These are phyloP conservation scores for Vaccinium corymbosum DNA, from an alignment of 148 eudicot genomes.

Conservation along the genomic window DNA sequence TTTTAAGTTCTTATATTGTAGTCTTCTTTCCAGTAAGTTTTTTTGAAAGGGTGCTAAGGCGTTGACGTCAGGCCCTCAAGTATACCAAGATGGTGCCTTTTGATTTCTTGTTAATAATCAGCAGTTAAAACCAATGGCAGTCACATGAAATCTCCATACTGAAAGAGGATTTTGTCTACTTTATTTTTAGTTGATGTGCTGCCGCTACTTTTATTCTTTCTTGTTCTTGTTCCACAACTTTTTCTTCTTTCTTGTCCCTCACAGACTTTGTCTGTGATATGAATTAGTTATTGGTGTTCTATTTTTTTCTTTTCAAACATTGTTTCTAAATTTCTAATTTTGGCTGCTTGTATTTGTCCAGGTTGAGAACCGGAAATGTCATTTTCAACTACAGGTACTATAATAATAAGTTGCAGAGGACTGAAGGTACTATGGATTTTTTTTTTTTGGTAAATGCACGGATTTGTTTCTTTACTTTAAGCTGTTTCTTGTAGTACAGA, in stretches of 20 bases:
- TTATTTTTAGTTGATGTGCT: background rate
- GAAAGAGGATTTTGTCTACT: background rate
- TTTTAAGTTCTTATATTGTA: background rate
- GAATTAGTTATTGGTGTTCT: background rate
- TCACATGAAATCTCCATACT: background rate
- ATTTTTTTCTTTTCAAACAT: constrained; percentile 12
- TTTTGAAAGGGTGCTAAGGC: background rate
- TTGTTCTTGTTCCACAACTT: background rate
- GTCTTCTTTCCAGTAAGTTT: background rate
- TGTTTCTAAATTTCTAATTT: constrained; percentile 3
- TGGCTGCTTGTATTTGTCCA: constrained; percentile 28
- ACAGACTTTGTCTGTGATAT: background rate
- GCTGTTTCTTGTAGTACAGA: constrained; percentile 4
- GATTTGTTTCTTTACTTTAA: constrained; percentile 5
- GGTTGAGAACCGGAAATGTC: constrained; percentile 96
- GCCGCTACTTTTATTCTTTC: background rate
- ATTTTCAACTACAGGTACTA: constrained; percentile 83
- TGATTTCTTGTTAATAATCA: background rate
- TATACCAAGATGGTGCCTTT: background rate
- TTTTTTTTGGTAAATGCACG: constrained; percentile 7
- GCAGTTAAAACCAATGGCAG: background rate
- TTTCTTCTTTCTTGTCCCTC: background rate
- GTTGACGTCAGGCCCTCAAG: background rate
- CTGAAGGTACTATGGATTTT: constrained; percentile 59
- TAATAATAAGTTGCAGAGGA: constrained; percentile 67